These are phyloP conservation scores for Nemania sp. DNA, from an alignment of 2,329 filamentous ascomycete genomes.

Conservation along the genomic window DNA sequence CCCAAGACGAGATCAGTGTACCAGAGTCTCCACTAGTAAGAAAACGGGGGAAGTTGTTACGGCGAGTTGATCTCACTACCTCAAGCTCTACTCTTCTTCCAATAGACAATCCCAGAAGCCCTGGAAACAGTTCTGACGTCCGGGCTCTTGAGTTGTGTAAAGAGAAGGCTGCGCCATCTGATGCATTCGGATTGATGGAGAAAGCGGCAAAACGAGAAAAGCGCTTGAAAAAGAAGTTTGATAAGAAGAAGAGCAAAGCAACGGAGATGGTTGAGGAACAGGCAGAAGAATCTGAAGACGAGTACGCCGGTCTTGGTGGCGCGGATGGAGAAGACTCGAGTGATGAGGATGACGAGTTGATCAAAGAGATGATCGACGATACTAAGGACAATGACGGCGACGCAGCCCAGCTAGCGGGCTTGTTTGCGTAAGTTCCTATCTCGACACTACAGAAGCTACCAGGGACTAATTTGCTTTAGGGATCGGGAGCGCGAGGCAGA, in stretches of 20 bases:
- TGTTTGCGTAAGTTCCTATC: conserved; percentile 79
- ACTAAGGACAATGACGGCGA: conserved; percentile 80
- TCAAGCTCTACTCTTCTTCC: conserved; percentile 56
- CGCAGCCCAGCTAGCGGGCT: conserved; percentile 83
- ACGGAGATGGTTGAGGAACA: conserved; percentile 91
- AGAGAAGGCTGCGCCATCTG: conserved; percentile 39
- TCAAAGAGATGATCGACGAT: conserved; percentile 92
- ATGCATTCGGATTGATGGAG: conserved; percentile 78
- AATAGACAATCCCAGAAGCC: conserved; percentile 53
- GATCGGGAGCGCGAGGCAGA: conserved; percentile 83
- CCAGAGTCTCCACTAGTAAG: conserved; percentile 75
- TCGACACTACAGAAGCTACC: conserved; percentile 1
- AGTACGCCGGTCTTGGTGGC: conserved; percentile 94
- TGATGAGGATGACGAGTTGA: conserved; percentile 75
- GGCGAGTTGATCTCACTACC: conserved; percentile 40
- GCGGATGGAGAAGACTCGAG: conserved; percentile 86
- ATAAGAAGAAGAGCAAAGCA: conserved; percentile 89
- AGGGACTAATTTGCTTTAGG: conserved; percentile 56
- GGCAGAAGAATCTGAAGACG: conserved; percentile 97
- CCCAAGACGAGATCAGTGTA: conserved; percentile 54
- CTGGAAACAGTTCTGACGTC: conserved; percentile 51
- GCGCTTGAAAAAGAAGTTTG: conserved; percentile 68
- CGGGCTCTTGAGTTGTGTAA: conserved; percentile 46
- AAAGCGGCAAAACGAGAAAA: conserved; percentile 71
- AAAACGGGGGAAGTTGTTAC: conserved; percentile 66